Conservation (phyloP, 2,329 filamentous ascomycete genomes). For the Botrytis sinoallii region DNA sequence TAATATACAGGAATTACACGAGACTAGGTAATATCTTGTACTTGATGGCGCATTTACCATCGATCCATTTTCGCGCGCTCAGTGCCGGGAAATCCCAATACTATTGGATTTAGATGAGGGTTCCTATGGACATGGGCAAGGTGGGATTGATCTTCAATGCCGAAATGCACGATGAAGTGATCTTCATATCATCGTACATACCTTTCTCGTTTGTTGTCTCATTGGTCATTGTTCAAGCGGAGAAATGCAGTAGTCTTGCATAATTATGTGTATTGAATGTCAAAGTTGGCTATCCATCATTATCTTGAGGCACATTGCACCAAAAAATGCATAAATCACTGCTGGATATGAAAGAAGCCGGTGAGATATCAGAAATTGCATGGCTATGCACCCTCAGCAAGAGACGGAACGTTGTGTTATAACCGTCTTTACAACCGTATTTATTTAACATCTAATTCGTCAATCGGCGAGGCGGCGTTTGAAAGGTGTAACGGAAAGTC, state of each 20-base stretch:
- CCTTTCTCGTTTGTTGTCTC: background rate
- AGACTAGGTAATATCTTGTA: background rate
- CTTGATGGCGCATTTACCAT: background rate
- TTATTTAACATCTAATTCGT: background rate
- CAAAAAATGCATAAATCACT: background rate
- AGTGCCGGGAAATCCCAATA: too few relatives aligned
- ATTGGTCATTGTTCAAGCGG: background rate
- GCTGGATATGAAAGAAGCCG: background rate
- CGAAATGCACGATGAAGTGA: background rate
- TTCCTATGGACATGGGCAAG: accelerated
- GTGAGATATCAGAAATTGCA: background rate
- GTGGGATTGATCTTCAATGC: background rate
- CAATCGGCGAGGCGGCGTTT: background rate
- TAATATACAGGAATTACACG: background rate
- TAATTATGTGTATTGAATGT: background rate
- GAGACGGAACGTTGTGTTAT: background rate
- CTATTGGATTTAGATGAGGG: background rate
- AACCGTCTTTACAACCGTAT: background rate
- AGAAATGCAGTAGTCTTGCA: background rate
- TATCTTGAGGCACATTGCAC: background rate
- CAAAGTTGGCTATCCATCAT: background rate
- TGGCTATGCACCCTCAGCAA: background rate
- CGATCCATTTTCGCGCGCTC: background rate
- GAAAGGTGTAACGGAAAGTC: background rate
- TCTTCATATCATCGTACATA: too few relatives aligned